Base-by-base conservation (phyloP, 2,329 filamentous ascomycete species). In the Coleophoma crateriformis region DNA sequence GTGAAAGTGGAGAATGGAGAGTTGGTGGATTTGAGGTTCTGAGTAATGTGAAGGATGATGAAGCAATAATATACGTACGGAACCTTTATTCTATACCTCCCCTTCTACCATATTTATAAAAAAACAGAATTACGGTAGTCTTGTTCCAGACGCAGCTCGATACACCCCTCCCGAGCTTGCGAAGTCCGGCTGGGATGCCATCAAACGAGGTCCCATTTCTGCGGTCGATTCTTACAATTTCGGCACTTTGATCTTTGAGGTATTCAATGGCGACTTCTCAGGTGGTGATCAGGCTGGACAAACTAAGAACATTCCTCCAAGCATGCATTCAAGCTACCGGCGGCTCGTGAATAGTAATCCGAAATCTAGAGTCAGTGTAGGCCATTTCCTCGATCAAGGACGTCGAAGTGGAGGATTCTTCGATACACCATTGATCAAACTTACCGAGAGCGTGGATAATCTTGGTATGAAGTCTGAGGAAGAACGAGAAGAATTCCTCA, bases 1-100 rank as follows among this genome's bases (percentile, higher is more conserved):
- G 90, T 53, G 92, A 97, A 65, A 96, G 94, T 63, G 94, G 94
- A 50, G 94, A 99, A 70, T 99, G 94, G 94, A 97, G 95, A 64
- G 73, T 99, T 2, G 91, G 87, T 17, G 94, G 94, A 1, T 95
- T 99, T 59, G 94, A 99, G 58, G 80, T 96, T 5, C 69, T 97
- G 51, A 97, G 91, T 70, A 96, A 87, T 35, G 85, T 97, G 71
- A 97, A 96, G 62, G 94, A 97, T 50, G 91, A 97, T 54, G 90
- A 97, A 60, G 90, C 91, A 10, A 77, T 95, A 44, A 91, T 99
- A 63, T 96, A 95, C 64, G 85, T 89, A 54, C 33, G 58, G 48
- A 12, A 12, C n/a, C 19, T 39, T 11, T 3, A 7, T 17, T 13
- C 12, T 17, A 27, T 27, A 3, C 27, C 6, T 2, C 19, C 8